Percentiles rank a stretch among this genome's conserved stretches.
Conservation (phyloP, 2,329 filamentous ascomycete genomes). For the Furcasterigmium sp. region DNA sequence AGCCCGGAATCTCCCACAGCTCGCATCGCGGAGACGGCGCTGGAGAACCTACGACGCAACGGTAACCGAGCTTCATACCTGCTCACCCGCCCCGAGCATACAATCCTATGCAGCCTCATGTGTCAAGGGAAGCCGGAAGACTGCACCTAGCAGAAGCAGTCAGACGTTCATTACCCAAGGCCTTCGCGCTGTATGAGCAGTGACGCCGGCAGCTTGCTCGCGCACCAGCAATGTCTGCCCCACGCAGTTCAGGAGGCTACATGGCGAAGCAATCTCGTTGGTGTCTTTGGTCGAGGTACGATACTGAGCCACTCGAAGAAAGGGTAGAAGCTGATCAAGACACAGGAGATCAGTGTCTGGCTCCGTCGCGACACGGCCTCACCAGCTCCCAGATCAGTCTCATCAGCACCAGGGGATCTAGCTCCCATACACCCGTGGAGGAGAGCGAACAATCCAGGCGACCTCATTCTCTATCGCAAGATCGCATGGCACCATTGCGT, state of each 20-base stretch:
- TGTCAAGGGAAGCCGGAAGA: not conserved
- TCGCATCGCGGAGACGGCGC: too few species aligned
- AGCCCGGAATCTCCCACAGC: not conserved
- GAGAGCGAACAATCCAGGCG: too few species aligned
- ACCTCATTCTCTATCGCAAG: too few species aligned
- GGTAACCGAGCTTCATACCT: not conserved
- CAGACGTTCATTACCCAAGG: not conserved
- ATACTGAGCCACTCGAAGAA: not conserved
- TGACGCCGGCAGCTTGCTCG: not conserved
- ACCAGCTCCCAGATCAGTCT: not conserved
- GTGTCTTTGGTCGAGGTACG: not conserved
- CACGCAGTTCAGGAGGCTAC: not conserved
- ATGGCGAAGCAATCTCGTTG: not conserved
- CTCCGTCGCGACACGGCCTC: not conserved
- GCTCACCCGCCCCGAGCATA: conserved; percentile 3
- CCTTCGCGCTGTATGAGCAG: conserved; percentile 7
- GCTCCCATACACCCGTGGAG: too few species aligned
- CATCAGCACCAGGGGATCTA: not conserved
- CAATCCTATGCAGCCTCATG: conserved; percentile 7
- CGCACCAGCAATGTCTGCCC: not conserved
- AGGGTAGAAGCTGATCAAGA: not conserved
- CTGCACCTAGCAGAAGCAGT: conserved; percentile 3
- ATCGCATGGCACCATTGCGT: too few species aligned
- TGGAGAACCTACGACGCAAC: too few species aligned
- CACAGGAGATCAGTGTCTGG: not conserved